phyloP scores from a whole-genome alignment of 2,329 filamentous ascomycete genomes.

The Nannizzia gypsea region DNA sequence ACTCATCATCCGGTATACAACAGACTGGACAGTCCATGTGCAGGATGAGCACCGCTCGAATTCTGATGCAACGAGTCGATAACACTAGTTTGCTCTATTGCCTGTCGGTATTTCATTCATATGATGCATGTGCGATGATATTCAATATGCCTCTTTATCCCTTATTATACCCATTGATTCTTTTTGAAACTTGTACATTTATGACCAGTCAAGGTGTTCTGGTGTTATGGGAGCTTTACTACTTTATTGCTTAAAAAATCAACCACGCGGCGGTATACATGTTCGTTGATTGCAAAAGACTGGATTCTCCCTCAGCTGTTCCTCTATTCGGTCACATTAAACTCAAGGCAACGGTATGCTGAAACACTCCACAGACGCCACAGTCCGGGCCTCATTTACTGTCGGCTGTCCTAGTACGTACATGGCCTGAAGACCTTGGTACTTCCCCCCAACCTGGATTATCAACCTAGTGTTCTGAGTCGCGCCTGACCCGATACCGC shows the following conservation, averaged over 20 bases:
- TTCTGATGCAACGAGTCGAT: background rate
- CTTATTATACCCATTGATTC: background rate
- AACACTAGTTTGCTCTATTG: no score
- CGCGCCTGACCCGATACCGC: background rate
- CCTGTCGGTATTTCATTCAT: background rate
- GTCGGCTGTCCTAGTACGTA: background rate
- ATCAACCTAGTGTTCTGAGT: background rate
- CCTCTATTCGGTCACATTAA: background rate
- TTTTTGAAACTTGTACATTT: background rate
- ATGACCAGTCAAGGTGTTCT: background rate
- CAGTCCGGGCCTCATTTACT: background rate
- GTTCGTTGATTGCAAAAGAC: background rate
- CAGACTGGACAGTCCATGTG: slow-evolving; percentile 10
- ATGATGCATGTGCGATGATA: background rate
- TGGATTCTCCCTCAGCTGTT: background rate
- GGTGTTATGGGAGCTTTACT: background rate
- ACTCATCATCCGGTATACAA: slow-evolving; percentile 13
- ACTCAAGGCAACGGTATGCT: background rate
- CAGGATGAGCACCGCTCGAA: background rate
- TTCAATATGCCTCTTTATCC: background rate
- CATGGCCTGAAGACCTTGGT: background rate
- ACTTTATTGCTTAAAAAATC: background rate
- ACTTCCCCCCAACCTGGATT: background rate
- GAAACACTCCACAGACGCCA: background rate
- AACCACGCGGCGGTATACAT: background rate